Conservation (phyloP, 1,139 yeast genomes). For the Pichia sp. region DNA sequence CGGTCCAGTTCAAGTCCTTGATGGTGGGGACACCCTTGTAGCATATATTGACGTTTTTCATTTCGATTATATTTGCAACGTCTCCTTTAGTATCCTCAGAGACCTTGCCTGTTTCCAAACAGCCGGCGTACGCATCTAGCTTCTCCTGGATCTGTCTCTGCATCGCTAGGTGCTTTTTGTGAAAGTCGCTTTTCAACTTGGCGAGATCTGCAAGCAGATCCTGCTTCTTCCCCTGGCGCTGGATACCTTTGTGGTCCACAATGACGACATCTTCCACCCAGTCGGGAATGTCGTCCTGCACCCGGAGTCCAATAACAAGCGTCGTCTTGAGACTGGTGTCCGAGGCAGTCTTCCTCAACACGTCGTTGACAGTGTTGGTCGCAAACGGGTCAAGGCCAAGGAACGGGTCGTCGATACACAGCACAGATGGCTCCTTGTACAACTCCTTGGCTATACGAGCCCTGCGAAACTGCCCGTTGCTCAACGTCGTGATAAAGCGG, state of each 20-base stretch:
- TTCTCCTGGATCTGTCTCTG: constrained; percentile 25
- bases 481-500: constrained; percentile 80
- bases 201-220: constrained; percentile 31
- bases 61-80: constrained; percentile 43
- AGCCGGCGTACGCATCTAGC: constrained; percentile 11
- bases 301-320: constrained; percentile 70
- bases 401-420: constrained; percentile 86
- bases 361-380: constrained; percentile 53
- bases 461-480: constrained; percentile 91
- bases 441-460: constrained; percentile 80
- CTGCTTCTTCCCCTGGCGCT: constrained; percentile 43
- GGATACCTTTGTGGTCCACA: constrained; percentile 53
- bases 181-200: constrained; percentile 30
- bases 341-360: constrained; percentile 33
- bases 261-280: constrained; percentile 76
- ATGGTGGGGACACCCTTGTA: constrained; percentile 64
- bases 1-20: constrained; percentile 59
- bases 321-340: constrained; percentile 34
- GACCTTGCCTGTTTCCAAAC: too few species aligned
- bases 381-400: constrained; percentile 84
- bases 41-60: constrained; percentile 59
- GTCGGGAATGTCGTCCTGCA: constrained; percentile 68
- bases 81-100: background rate
- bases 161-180: constrained; percentile 25
- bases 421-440: constrained; percentile 57